phyloP scores from a whole-genome alignment of 1,284 basidiomycete genomes.

The Fistulinella cinereoalba region DNA sequence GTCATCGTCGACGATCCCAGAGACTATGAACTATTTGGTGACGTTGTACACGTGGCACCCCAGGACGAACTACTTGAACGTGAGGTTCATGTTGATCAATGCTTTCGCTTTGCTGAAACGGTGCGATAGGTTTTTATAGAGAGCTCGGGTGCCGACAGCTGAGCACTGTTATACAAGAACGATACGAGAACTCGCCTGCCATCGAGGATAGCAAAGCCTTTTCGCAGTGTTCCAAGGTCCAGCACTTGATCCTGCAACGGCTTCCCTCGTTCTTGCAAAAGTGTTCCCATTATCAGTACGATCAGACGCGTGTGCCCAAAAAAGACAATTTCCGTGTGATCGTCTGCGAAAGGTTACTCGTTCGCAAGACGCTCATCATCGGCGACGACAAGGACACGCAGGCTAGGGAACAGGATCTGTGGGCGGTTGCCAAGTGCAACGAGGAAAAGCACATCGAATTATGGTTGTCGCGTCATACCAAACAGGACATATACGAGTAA shows the following conservation, averaged over 20 bases:
- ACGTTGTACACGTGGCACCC: slow-evolving; percentile 74
- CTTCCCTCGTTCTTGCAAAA: slow-evolving; percentile 1
- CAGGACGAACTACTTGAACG: neutral
- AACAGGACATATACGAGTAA: slow-evolving; percentile 80
- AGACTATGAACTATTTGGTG: slow-evolving; percentile 70
- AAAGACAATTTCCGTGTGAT: neutral
- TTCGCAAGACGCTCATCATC: slow-evolving; percentile 1
- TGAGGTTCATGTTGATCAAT: neutral
- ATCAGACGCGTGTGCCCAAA: neutral
- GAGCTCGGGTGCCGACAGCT: neutral
- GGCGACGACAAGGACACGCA: neutral
- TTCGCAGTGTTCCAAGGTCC: neutral
- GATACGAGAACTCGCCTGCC: neutral
- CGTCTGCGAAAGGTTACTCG: neutral
- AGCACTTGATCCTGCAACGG: neutral
- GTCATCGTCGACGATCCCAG: slow-evolving; percentile 76
- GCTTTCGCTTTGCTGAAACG: neutral
- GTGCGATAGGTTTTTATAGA: slow-evolving; percentile 45
- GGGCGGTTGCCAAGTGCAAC: neutral
- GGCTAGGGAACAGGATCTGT: neutral
- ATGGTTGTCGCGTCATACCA: neutral
- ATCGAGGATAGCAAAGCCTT: neutral
- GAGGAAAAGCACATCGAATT: neutral
- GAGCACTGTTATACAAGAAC: neutral
- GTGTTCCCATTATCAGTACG: neutral